Evolutionary conservation across 176 grass and related monocot genomes (phyloP).

Genomic region (Neostapfia colusana): DNA sequence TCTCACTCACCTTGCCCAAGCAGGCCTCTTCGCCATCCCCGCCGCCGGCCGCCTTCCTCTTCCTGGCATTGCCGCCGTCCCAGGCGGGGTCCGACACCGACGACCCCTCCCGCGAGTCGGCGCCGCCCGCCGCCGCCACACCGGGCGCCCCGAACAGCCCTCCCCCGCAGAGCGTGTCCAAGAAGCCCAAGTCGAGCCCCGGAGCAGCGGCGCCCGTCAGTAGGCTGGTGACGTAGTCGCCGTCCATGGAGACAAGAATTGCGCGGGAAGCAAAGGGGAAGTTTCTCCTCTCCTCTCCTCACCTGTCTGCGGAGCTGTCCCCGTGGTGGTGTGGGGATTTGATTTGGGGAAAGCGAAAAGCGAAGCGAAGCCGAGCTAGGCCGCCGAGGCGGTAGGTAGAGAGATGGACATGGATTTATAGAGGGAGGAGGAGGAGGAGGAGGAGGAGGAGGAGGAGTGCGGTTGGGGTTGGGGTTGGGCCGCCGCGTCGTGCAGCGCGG

Average conservation of each 20-base stretch:
- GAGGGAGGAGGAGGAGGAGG: neutral
- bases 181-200: constrained; percentile 46
- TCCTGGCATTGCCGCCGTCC: constrained; percentile 56
- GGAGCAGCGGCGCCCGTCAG: constrained; percentile 30
- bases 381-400: constrained; percentile 28
- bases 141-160: neutral
- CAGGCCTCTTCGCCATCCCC: constrained; percentile 51
- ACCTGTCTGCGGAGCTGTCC: neutral
- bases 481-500: constrained; percentile 20
- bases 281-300: constrained; percentile 5
- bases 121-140: constrained; percentile 18
- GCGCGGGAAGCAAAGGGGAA: constrained; percentile 39
- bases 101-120: constrained; percentile 51
- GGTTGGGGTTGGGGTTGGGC: neutral
- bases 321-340: neutral
- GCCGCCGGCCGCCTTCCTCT: constrained; percentile 48
- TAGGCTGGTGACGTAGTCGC: constrained; percentile 46
- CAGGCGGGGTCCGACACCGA: constrained; percentile 67
- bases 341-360: constrained; percentile 29
- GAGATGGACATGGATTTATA: constrained; percentile 39
- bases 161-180: constrained; percentile 54
- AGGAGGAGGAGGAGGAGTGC: neutral
- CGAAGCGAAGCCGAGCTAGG: neutral
- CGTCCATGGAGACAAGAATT: constrained; percentile 47
- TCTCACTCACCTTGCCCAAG: constrained; percentile 42